Conservation (phyloP, 192 early-diverging fungal species). For the Backusella morwellensis region DNA sequence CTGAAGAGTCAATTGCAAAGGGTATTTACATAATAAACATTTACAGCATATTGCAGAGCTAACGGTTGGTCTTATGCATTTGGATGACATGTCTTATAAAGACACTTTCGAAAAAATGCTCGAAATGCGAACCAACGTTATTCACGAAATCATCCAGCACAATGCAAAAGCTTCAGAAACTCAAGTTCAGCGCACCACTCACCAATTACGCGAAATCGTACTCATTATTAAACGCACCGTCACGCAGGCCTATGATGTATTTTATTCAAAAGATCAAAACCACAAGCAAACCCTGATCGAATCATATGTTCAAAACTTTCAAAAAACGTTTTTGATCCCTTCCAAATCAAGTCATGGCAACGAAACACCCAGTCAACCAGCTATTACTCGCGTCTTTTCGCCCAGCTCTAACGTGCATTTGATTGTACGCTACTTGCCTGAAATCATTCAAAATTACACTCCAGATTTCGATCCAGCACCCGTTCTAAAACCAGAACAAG, state of each 20-base stretch:
- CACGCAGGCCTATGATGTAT: constrained; percentile 33
- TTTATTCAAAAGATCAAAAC: neutral
- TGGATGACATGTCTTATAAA: constrained; percentile 57
- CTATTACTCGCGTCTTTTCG: constrained; percentile 47
- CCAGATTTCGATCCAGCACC: constrained; percentile 38
- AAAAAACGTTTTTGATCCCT: constrained; percentile 9
- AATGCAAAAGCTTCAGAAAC: neutral
- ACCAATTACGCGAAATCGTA: constrained; percentile 43
- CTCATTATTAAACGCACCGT: constrained; percentile 39
- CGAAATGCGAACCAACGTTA: constrained; percentile 46
- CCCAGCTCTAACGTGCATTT: constrained; percentile 55
- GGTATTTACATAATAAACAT: constrained; percentile 22
- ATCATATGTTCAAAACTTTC: neutral
- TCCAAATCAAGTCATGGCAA: neutral
- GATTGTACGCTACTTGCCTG: constrained; percentile 54
- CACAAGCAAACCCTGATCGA: neutral
- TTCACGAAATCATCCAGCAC: constrained; percentile 37
- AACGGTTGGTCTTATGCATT: constrained; percentile 63
- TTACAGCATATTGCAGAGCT: constrained; percentile 58
- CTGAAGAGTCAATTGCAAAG: neutral
- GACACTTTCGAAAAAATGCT: constrained; percentile 54
- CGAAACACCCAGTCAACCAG: neutral
- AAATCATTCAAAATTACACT: constrained; percentile 50
- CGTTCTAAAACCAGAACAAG: constrained; percentile 33
- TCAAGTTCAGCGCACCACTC: constrained; percentile 21